phyloP scores from a whole-genome alignment of 1,284 basidiomycete species.

The Ustilago sp. region DNA sequence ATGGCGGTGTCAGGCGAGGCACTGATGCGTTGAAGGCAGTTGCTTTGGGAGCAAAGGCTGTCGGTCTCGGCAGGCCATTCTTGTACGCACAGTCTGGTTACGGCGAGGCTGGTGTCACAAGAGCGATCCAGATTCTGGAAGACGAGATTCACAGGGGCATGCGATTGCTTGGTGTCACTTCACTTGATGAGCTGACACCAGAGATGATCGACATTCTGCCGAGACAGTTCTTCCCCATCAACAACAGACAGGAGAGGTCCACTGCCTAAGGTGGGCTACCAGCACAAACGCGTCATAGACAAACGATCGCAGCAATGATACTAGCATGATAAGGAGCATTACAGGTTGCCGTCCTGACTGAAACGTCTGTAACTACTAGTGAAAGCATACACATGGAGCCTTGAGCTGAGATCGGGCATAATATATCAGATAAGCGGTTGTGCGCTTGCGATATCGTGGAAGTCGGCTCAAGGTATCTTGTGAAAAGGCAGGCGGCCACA shows the following conservation, averaged over 20 bases:
- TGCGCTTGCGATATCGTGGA: too few relatives aligned
- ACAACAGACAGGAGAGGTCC: neutral
- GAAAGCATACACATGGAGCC: too few relatives aligned
- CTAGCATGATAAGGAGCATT: neutral
- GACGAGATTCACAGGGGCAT: conserved; percentile 85
- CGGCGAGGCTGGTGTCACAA: conserved; percentile 82
- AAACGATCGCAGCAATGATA: neutral
- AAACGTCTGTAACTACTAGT: too few relatives aligned
- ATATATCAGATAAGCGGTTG: neutral
- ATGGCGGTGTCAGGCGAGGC: conserved; percentile 86
- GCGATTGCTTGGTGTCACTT: conserved; percentile 81
- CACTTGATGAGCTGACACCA: conserved; percentile 78
- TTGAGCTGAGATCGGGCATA: neutral
- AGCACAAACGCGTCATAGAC: conserved; percentile 1
- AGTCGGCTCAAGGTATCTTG: too few relatives aligned
- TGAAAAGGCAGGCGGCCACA: too few relatives aligned
- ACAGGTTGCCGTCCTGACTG: too few relatives aligned
- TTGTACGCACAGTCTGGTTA: conserved; percentile 93
- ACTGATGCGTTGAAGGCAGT: conserved; percentile 83
- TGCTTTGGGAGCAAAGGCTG: conserved; percentile 83
- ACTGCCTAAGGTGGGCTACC: neutral
- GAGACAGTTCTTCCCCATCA: conserved; percentile 35
- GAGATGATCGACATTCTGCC: conserved; percentile 76
- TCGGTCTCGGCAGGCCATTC: conserved; percentile 88
- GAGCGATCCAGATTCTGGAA: conserved; percentile 77